Base-by-base conservation (phyloP, 2,329 filamentous ascomycete species). In the Torrubiellomyces zombiae region DNA sequence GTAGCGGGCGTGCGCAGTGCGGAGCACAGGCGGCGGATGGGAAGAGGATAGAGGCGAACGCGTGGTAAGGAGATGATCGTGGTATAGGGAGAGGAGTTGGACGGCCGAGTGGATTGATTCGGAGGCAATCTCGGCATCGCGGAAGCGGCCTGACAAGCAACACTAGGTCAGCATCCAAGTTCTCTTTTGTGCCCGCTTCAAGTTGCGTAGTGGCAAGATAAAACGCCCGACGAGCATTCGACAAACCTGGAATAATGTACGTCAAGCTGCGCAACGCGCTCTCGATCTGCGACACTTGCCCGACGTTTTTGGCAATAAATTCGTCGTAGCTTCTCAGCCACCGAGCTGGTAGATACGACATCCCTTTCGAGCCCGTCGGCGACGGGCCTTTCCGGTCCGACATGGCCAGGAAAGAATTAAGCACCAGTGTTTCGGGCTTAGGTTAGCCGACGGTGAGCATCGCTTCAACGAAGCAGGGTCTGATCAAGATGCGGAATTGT, bases 201-300 rank as follows among this genome's bases (percentile, higher is more conserved):
- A 24, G 13, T 18, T 18, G 16, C 9, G 16, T 5, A n/a, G n/a
- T n/a, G n/a, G n/a, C n/a, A n/a, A n/a, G n/a, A n/a, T n/a, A n/a
- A n/a, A n/a, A n/a, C n/a, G n/a, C n/a, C n/a, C n/a, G n/a, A n/a
- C n/a, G n/a, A n/a, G n/a, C n/a, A n/a, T n/a, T n/a, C n/a, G n/a
- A n/a, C n/a, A n/a, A 47, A 73, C 78, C 85, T 29, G 86, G 89
- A 24, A 95, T 89, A 36, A 98, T 83, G 49, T 98, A 98, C 23
- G 86, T 94, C 36, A 98, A 56, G 15, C 83, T 93, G 19, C 89
- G 73, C 44, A 98, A 58, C 9, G 83, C 82, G 34, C 81, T 91
- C 58, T 98, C 89, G 34, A 98, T 86, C 56, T 93, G 85, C 24
- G 82, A 81, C 26, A 98, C 83, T 31, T 91, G 82, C 43, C 82